Evolutionary conservation across 768 basidiomycete species (phyloP).

Genomic region (Kwoniella newhampshirensis): DNA sequence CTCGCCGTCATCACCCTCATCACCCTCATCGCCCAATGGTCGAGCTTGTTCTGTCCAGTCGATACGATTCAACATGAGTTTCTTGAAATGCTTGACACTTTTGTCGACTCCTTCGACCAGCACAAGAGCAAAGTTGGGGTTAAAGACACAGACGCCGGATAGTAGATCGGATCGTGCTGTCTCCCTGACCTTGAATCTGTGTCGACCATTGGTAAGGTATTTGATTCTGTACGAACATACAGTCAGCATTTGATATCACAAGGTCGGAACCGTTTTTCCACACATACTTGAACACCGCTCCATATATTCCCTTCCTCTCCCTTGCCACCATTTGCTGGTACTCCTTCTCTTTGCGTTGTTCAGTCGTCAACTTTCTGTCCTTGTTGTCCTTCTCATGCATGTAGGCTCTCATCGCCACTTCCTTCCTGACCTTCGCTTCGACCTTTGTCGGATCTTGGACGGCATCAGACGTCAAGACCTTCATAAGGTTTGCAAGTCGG

Average conservation of each 20-base stretch:
- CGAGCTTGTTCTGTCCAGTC: slow-evolving; percentile 91
- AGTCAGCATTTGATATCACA: neutral
- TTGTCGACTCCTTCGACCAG: slow-evolving; percentile 90
- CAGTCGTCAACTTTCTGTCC: slow-evolving; percentile 86
- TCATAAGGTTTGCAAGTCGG: slow-evolving; percentile 92
- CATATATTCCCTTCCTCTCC: slow-evolving; percentile 78
- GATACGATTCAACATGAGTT: slow-evolving; percentile 80
- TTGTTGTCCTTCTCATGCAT: slow-evolving; percentile 90
- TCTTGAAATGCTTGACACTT: slow-evolving; percentile 80
- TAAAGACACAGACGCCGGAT: slow-evolving; percentile 85
- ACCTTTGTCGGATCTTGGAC: slow-evolving; percentile 97
- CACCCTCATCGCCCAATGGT: slow-evolving; percentile 63
- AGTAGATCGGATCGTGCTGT: slow-evolving; percentile 90
- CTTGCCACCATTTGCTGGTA: slow-evolving; percentile 83
- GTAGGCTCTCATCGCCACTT: slow-evolving; percentile 86
- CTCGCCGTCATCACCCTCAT: slow-evolving; percentile 60
- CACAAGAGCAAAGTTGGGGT: slow-evolving; percentile 82
- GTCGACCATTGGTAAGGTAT: slow-evolving; percentile 82
- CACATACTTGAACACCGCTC: slow-evolving; percentile 86
- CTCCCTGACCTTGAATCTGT: slow-evolving; percentile 93
- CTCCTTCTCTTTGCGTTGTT: slow-evolving; percentile 80
- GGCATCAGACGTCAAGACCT: slow-evolving; percentile 92
- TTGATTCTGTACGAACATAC: slow-evolving; percentile 62
- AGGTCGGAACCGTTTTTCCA: neutral
- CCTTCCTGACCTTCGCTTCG: slow-evolving; percentile 88